Evolutionary conservation across 1,284 basidiomycete genomes (phyloP), one percentile per base, ranked within the genome.

Genomic region (Rhodotorula sp.): DNA sequence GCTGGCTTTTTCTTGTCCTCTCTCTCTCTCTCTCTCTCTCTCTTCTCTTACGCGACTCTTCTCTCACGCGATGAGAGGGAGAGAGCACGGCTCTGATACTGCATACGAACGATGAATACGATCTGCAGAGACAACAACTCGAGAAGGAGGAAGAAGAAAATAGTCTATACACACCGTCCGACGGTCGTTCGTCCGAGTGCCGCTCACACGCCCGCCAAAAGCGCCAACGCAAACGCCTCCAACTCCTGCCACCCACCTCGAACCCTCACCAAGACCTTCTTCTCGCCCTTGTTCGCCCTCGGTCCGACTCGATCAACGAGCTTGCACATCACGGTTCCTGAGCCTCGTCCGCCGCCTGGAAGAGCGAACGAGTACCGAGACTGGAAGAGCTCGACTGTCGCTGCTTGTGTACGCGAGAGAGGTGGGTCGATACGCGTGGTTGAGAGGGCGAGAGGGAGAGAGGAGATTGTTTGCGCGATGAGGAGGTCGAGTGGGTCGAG

Each of bases 231-330:
- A 29, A 90, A 92, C 75, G 89, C 81, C 76, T 87, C 87, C 71
- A 94, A 82, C 80, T 92, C 91, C 78, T 91, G 90, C 91, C 91
- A 94, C 52, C 91, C 90, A 89, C 80, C 62, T 65, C 90, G 90
- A 65, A 92, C 88, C 71, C 90, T 86, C 80, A 88, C 90, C 87
- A 93, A 89, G 34, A 92, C 91, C 80, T 91, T 91, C 84, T 88
- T 90, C 66, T 85, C 86, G 74, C 82, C 76, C 44, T 72, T 85
- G 66, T 79, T 80, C 63, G 77, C 77, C 64, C 83, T 78, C 62
- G 82, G 82, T 29, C 84, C 80, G 54, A 82, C 79, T 63, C 84
- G 83, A 78, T 86, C 90, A 56, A 92, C 90, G 79, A 94, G 82
- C 75, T 89, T 87, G 79, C 90, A 92, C 30, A 86, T 88, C 46